These are phyloP conservation scores for Fusarium sp. DNA, from an alignment of 2,329 filamentous ascomycete genomes.

Conservation along the genomic window DNA sequence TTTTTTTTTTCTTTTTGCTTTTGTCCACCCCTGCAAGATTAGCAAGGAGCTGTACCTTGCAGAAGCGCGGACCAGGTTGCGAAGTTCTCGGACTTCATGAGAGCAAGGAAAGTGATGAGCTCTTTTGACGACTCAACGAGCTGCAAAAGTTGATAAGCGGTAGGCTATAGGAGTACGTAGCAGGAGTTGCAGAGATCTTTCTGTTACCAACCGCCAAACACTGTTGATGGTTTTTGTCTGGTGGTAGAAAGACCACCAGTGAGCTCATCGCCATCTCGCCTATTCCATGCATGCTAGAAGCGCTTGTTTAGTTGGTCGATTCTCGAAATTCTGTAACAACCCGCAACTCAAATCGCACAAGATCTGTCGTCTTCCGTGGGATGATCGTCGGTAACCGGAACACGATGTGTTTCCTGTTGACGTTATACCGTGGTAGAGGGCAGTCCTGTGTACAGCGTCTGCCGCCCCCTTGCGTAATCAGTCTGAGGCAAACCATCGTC, in stretches of 20 bases:
- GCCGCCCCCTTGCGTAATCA: slow-evolving; percentile 37
- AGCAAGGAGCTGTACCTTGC: slow-evolving; percentile 40
- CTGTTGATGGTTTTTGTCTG: slow-evolving; percentile 6
- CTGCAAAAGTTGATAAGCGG: not conserved
- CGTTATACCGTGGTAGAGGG: slow-evolving; percentile 22
- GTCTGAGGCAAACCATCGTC: slow-evolving; percentile 30
- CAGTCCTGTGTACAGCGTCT: slow-evolving; percentile 21
- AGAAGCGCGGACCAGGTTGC: slow-evolving; percentile 29
- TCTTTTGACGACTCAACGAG: slow-evolving; percentile 10
- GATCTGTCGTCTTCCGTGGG: slow-evolving; percentile 16
- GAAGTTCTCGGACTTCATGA: slow-evolving; percentile 18
- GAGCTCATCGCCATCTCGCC: slow-evolving; percentile 15
- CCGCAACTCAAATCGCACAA: slow-evolving; percentile 25
- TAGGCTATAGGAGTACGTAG: not conserved
- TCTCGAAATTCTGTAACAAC: slow-evolving; percentile 30
- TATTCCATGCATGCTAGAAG: slow-evolving; percentile 11
- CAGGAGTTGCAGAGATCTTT: slow-evolving; percentile 18
- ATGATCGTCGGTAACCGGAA: slow-evolving; percentile 40
- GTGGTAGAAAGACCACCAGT: not conserved
- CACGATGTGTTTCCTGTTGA: slow-evolving; percentile 39
- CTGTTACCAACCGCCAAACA: slow-evolving; percentile 12
- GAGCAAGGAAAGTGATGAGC: slow-evolving; percentile 12
- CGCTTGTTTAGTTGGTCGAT: slow-evolving; percentile 21
- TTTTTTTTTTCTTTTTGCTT: slow-evolving; percentile 5
- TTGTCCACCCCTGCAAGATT: slow-evolving; percentile 26